Percentiles rank a stretch among this genome's conserved stretches.
Conservation (phyloP, 1,284 basidiomycete genomes). For the Phylloporus sp. region DNA sequence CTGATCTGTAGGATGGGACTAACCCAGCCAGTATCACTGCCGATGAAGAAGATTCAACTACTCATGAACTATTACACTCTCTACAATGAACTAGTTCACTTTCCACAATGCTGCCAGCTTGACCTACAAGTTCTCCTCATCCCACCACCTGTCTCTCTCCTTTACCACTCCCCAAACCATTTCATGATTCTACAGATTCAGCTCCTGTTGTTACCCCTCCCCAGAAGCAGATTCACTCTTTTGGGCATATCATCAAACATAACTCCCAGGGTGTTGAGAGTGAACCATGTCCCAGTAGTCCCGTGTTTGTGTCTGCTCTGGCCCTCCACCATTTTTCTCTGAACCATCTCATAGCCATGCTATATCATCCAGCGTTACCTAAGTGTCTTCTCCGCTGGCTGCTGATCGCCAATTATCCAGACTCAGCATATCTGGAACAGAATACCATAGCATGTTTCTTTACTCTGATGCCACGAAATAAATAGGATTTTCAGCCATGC, state of each 20-base stretch:
- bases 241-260: neutral
- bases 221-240: neutral
- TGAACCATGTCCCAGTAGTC: neutral
- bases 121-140: constrained; percentile 7
- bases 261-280: constrained; percentile 7
- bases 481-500: neutral
- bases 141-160: constrained; percentile 21
- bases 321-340: neutral
- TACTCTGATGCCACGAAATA: neutral
- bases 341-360: constrained; percentile 14
- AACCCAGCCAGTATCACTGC: neutral
- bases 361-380: neutral
- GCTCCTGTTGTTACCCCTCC: neutral
- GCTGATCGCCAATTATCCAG: constrained; percentile 4
- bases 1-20: constrained; percentile 13
- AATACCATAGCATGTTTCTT: neutral
- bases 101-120: constrained; percentile 1
- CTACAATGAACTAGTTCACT: constrained; percentile 3
- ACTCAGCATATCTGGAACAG: neutral
- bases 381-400: constrained; percentile 20
- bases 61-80: neutral
- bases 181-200: neutral
- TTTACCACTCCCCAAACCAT: constrained; percentile 20
- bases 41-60: constrained; percentile 2
- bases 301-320: constrained; percentile 17